These are phyloP conservation scores for Rhodomyrtus tomentosa DNA, from an alignment of 345 rosid species.

Conservation along the genomic window DNA sequence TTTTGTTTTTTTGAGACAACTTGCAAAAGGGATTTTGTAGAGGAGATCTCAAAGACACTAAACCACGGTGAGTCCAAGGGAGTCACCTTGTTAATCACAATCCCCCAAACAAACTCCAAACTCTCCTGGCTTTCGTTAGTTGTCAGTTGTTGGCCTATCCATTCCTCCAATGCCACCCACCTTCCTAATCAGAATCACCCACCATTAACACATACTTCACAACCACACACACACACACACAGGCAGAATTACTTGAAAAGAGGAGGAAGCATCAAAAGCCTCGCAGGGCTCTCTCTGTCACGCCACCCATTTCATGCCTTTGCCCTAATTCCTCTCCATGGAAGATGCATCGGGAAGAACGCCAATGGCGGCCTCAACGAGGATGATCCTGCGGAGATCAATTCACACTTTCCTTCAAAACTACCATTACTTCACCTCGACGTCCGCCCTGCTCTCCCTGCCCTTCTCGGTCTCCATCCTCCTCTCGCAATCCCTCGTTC, in stretches of 20 bases:
- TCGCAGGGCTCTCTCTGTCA: not conserved
- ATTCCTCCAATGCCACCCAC: slow-evolving; percentile 8
- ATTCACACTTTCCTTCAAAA: slow-evolving; percentile 48
- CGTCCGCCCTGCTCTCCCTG: slow-evolving; percentile 39
- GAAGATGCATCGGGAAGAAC: not conserved
- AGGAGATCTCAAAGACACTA: not conserved
- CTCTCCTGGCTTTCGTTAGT: slow-evolving; percentile 6
- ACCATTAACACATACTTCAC: not conserved
- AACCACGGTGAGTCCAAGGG: not conserved
- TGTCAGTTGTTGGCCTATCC: slow-evolving; percentile 38
- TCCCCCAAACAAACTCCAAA: not conserved
- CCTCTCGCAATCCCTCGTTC: slow-evolving; percentile 36
- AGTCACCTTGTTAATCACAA: not conserved
- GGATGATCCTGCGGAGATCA: slow-evolving; percentile 56
- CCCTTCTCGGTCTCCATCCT: slow-evolving; percentile 55
- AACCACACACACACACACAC: not conserved
- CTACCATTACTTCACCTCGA: slow-evolving; percentile 48
- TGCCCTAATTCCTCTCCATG: not conserved
- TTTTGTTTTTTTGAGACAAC: not conserved
- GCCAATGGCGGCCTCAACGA: slow-evolving; percentile 7
- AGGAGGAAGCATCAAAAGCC: not conserved
- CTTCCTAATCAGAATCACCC: slow-evolving; percentile 18
- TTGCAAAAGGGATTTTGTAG: not conserved
- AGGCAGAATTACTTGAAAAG: not conserved
- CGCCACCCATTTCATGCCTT: not conserved